phyloP scores from a whole-genome alignment of 2,329 filamentous ascomycete species.

The Drechslerella coelobrocha region DNA sequence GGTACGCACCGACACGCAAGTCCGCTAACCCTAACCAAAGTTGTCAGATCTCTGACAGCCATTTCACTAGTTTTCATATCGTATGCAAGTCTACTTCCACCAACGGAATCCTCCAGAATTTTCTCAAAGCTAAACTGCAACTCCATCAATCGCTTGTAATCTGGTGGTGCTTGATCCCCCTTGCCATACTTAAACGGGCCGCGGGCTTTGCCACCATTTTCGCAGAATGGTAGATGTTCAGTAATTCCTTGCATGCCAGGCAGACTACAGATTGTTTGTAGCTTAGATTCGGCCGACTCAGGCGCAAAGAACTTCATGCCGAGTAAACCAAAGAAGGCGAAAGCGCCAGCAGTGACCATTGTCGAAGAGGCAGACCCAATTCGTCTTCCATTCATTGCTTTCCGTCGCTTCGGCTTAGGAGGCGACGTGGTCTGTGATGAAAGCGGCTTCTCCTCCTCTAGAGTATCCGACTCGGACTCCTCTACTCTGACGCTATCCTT shows the following conservation, averaged over 20 bases:
- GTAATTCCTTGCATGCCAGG: slow-evolving; percentile 35
- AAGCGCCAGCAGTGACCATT: slow-evolving; percentile 8
- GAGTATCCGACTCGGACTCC: slow-evolving; percentile 35
- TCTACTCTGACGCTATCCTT: slow-evolving; percentile 6
- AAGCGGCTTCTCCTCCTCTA: slow-evolving; percentile 26
- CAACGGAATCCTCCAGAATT: slow-evolving; percentile 71
- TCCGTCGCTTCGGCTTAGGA: slow-evolving; percentile 29
- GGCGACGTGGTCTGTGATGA: background rate
- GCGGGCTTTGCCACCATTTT: background rate
- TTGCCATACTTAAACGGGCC: slow-evolving; percentile 36
- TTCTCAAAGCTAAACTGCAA: slow-evolving; percentile 79
- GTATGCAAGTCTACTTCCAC: slow-evolving; percentile 72
- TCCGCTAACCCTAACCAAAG: slow-evolving; percentile 68
- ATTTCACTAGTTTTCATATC: slow-evolving; percentile 81
- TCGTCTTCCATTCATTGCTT: slow-evolving; percentile 1
- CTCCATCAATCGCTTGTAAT: slow-evolving; percentile 64
- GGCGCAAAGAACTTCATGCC: slow-evolving; percentile 17
- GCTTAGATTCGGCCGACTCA: slow-evolving; percentile 25
- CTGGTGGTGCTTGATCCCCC: slow-evolving; percentile 42
- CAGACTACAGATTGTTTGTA: slow-evolving; percentile 30
- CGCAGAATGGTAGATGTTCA: slow-evolving; percentile 35
- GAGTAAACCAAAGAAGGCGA: slow-evolving; percentile 21
- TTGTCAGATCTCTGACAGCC: slow-evolving; percentile 75
- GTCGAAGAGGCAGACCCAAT: slow-evolving; percentile 3
- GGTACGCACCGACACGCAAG: slow-evolving; percentile 49